These are phyloP conservation scores for Plasmodium ovale DNA, from an alignment of 169 alveolate species.

Conservation along the genomic window DNA sequence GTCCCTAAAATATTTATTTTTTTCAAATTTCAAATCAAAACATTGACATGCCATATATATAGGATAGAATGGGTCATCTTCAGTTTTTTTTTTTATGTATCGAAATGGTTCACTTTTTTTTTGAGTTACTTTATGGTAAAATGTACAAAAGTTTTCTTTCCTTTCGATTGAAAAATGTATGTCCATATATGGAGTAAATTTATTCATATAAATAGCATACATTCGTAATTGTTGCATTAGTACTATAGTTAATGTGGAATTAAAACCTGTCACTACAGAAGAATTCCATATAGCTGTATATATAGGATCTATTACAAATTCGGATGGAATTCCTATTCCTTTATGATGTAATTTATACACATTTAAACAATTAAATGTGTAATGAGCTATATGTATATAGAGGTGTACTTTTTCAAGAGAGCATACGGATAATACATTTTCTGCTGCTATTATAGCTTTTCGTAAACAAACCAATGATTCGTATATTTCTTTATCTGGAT, in stretches of 20 bases:
- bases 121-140: constrained; percentile 79
- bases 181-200: constrained; percentile 80
- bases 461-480: constrained; percentile 81
- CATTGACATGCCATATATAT: constrained; percentile 61
- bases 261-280: constrained; percentile 81
- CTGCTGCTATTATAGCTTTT: constrained; percentile 88
- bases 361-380: constrained; percentile 79
- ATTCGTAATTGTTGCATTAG: constrained; percentile 81
- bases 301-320: constrained; percentile 79
- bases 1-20: background rate
- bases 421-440: constrained; percentile 87
- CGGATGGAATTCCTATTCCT: constrained; percentile 48
- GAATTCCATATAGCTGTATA: constrained; percentile 86
- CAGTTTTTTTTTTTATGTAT: constrained; percentile 21
- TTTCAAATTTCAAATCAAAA: constrained; percentile 9
- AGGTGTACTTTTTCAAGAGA: constrained; percentile 89
- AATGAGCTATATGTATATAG: constrained; percentile 86
- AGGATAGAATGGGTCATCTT: constrained; percentile 39
- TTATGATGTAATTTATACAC: constrained; percentile 57
- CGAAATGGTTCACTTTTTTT: constrained; percentile 74
- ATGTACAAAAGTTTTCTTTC: constrained; percentile 75
- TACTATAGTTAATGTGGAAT: constrained; percentile 77
- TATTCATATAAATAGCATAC: constrained; percentile 79
- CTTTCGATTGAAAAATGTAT: constrained; percentile 71
- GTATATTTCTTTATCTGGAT: constrained; percentile 82